phyloP scores from a whole-genome alignment of 2,329 filamentous ascomycete genomes.

The Fusarium sp. region DNA sequence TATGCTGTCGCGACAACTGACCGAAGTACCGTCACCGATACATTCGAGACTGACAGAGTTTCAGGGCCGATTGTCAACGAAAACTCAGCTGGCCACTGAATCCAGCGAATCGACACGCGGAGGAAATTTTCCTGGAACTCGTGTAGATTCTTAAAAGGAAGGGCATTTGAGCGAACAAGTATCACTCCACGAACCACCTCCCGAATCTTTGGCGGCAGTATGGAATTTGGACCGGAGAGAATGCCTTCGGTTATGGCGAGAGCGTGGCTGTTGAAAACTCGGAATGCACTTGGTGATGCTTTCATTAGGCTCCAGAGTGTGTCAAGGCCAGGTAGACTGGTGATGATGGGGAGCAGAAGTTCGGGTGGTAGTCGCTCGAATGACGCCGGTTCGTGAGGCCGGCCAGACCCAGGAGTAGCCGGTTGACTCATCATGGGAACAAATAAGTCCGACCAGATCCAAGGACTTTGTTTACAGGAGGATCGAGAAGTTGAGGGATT shows the following conservation, averaged over 20 bases:
- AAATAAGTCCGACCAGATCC: neutral
- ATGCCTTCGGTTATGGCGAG: constrained; percentile 6
- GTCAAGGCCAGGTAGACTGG: constrained; percentile 17
- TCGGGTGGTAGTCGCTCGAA: constrained; percentile 21
- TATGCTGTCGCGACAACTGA: constrained; percentile 28
- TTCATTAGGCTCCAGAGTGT: constrained; percentile 25
- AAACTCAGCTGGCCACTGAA: too few species aligned
- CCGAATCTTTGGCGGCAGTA: constrained; percentile 1
- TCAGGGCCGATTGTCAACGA: neutral
- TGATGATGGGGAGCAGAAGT: constrained; percentile 19
- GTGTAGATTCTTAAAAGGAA: constrained; percentile 11
- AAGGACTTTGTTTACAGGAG: neutral
- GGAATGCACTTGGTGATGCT: constrained; percentile 17
- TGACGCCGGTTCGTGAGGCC: neutral
- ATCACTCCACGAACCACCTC: constrained; percentile 13
- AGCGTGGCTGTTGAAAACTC: constrained; percentile 14
- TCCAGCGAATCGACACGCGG: too few species aligned
- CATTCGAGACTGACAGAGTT: neutral
- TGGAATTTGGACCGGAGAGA: constrained; percentile 14
- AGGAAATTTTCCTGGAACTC: too few species aligned
- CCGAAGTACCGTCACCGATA: constrained; percentile 8
- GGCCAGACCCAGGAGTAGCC: neutral
- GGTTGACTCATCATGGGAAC: neutral
- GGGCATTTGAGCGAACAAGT: constrained; percentile 7
- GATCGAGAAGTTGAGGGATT: neutral